phyloP scores from a whole-genome alignment of 225 moss, liverwort and hornwort genomes.

The Antitrichia curtipendula region DNA sequence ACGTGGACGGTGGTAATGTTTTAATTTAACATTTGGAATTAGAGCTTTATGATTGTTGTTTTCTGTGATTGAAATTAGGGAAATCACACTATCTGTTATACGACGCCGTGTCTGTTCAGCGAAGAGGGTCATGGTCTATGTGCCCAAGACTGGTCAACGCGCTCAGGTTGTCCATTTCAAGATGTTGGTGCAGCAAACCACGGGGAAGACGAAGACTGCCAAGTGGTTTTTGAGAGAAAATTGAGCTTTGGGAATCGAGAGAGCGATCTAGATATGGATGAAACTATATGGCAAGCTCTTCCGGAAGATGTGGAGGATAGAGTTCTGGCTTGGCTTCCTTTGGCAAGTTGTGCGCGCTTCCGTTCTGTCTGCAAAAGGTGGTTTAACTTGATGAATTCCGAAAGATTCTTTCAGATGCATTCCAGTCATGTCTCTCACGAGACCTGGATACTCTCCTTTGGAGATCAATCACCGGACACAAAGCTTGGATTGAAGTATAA shows the following conservation, averaged over 20 bases:
- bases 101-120: not conserved
- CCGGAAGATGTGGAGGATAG: constrained; percentile 34
- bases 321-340: constrained; percentile 34
- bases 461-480: not conserved
- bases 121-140: not conserved
- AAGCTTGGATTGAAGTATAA: not conserved
- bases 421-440: constrained; percentile 6
- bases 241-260: constrained; percentile 33
- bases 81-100: not conserved
- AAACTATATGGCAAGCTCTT: constrained; percentile 20
- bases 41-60: not conserved
- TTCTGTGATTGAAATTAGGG: not conserved
- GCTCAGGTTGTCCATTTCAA: not conserved
- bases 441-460: constrained; percentile 35
- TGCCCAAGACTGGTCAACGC: not conserved
- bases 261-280: constrained; percentile 21
- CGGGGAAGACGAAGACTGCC: constrained; percentile 6
- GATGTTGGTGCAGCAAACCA: not conserved
- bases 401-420: constrained; percentile 25
- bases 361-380: constrained; percentile 44
- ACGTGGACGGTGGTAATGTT: not conserved
- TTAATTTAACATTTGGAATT: not conserved
- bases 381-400: constrained; percentile 10
- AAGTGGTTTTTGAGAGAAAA: constrained; percentile 21
- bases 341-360: constrained; percentile 32